phyloP scores from a whole-genome alignment of 805 yeast genomes.

The Sungouiozyma ichnusensis region DNA sequence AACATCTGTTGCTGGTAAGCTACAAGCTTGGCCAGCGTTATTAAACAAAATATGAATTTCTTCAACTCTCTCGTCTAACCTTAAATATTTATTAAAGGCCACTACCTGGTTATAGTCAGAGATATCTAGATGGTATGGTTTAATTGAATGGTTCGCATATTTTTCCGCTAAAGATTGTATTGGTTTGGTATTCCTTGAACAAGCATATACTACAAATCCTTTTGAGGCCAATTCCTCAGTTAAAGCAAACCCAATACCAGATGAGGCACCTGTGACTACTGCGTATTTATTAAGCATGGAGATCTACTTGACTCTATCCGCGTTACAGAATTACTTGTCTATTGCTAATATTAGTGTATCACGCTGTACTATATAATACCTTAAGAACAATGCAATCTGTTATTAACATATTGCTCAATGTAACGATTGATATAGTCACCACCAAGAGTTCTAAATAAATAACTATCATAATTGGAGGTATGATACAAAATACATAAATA shows the following conservation, averaged over 20 bases:
- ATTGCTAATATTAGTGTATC: too few relatives aligned
- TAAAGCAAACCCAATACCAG: constrained; percentile 44
- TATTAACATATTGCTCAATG: too few relatives aligned
- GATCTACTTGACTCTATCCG: neutral
- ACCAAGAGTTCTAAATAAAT: too few relatives aligned
- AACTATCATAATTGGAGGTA: too few relatives aligned
- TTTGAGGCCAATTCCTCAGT: constrained; percentile 36
- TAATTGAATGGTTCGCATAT: constrained; percentile 28
- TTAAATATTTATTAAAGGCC: constrained; percentile 33
- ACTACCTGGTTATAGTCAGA: constrained; percentile 38
- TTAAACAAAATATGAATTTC: constrained; percentile 52
- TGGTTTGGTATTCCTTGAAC: constrained; percentile 55
- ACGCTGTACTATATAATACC: too few relatives aligned
- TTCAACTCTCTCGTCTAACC: constrained; percentile 32
- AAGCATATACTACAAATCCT: constrained; percentile 54
- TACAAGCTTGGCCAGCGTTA: constrained; percentile 71
- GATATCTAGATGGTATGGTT: constrained; percentile 46
- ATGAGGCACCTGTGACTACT: constrained; percentile 48
- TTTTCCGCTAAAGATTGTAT: constrained; percentile 37
- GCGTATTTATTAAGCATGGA: constrained; percentile 30
- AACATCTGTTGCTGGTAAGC: constrained; percentile 58
- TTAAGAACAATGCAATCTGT: too few relatives aligned
- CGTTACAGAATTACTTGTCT: too few relatives aligned
- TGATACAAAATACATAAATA: neutral
- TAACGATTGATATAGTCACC: too few relatives aligned